These are phyloP conservation scores for Dactylella cylindrospora DNA, from an alignment of 2,329 filamentous ascomycete genomes.

Conservation along the genomic window DNA sequence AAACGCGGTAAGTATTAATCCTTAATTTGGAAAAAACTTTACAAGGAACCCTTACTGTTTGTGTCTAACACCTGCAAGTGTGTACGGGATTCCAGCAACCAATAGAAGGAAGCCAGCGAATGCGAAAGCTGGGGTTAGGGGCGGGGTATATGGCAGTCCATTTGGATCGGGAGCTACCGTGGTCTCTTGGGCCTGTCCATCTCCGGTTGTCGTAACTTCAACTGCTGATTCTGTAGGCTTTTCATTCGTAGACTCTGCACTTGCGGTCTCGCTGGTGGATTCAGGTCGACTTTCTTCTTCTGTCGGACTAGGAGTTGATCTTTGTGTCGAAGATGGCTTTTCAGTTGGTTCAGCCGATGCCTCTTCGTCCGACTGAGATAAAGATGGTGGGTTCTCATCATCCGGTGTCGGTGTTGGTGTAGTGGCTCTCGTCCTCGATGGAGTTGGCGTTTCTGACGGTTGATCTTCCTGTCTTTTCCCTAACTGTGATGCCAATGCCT, in stretches of 20 bases:
- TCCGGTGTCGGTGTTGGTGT: conserved; percentile 5
- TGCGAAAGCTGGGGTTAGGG: conserved; percentile 76
- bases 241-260: background rate
- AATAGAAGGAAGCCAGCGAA: conserved; percentile 77
- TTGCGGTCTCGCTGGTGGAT: background rate
- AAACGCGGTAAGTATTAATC: conserved; percentile 40
- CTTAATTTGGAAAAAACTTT: too few species aligned
- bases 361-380: too few species aligned
- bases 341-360: too few species aligned
- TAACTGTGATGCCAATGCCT: conserved; percentile 12
- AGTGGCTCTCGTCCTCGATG: background rate
- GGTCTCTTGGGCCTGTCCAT: background rate
- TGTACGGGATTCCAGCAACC: conserved; percentile 68
- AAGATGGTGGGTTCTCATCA: too few species aligned
- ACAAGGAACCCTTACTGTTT: conserved; percentile 57
- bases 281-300: background rate
- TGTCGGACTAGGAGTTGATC: background rate
- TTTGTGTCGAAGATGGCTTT: conserved; percentile 1
- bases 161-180: conserved; percentile 37
- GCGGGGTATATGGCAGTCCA: conserved; percentile 69
- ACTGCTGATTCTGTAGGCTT: conserved; percentile 13
- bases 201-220: conserved; percentile 5
- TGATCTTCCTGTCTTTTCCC: conserved; percentile 21
- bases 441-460: conserved; percentile 4
- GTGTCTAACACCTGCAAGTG: conserved; percentile 79